Evolutionary conservation across 2,329 filamentous ascomycete species (phyloP), one percentile per base, ranked within the genome.

Genomic region (Periglandula ipomoeae): DNA sequence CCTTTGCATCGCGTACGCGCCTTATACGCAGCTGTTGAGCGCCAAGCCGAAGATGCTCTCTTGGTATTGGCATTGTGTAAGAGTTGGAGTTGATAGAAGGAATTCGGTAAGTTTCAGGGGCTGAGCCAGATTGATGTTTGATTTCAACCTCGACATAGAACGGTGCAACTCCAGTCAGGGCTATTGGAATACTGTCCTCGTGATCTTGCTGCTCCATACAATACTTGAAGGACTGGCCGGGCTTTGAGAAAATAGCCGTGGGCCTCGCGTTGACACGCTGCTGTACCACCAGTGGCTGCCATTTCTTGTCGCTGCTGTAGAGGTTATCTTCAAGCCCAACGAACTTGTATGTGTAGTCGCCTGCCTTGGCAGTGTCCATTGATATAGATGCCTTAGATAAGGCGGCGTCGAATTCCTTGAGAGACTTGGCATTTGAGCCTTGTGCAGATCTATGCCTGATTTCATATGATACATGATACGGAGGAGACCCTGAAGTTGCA

Each of bases 141-240:
- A 98, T 88, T 60, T 91, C 89, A 22, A 97, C 78, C 63, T 97
- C 93, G 4, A 98, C 73, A 43, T 84, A 84, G 70, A 98, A 98
- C 0, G 93, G 93, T 6, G 91, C 81, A 15, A 84, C 74, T 35
- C 93, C 93, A 51, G 85, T 85, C 17, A 98, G 75, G 2, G 79
- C 83, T 51, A 98, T 85, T 0, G 91, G 90, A 48, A 98, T 95
- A 37, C 80, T 82, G 60, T 98, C 90, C 59, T 94, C 88, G 27
- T 83, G 81, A 47, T 81, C 81, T 45, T 85, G 79, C 58, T 95
- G 88, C 43, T 89, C 83, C 64, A 89, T 85, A 69, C 93, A 98
- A 67, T 91, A 95, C 63, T 93, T 95, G 73, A 96, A 96, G 1
- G 88, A 90, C 65, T 93, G 93, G 15, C 90, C 90, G 3, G 90